Conservation (phyloP, 768 basidiomycete species). For the Boletus patriciae region DNA sequence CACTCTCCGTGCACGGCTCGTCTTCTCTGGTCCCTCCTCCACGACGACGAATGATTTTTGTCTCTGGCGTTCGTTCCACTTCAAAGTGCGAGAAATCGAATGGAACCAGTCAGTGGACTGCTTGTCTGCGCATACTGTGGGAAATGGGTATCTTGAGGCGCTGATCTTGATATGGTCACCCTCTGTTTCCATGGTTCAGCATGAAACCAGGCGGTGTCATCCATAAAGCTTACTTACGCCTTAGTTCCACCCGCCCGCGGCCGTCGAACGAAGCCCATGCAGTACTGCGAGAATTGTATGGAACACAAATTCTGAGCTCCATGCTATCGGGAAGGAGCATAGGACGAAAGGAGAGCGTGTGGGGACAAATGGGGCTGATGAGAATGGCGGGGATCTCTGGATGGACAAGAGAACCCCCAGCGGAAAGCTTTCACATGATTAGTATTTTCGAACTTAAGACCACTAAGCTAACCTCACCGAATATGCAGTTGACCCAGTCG, state of each 20-base stretch:
- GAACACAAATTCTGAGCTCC: slow-evolving; percentile 98
- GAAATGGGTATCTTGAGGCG: slow-evolving; percentile 96
- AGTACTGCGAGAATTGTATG: slow-evolving; percentile 96
- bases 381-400: slow-evolving; percentile 96
- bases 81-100: slow-evolving; percentile 91
- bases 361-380: slow-evolving; percentile 97
- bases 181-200: slow-evolving; percentile 53
- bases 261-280: slow-evolving; percentile 99
- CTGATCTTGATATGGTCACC: slow-evolving; percentile 99
- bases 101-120: slow-evolving; percentile 99
- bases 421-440: slow-evolving; percentile 62
- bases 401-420: slow-evolving; percentile 96
- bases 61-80: slow-evolving; percentile 98
- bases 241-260: slow-evolving; percentile 91
- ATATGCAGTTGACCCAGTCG: slow-evolving; percentile 98
- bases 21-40: slow-evolving; percentile 73
- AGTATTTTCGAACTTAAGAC: slow-evolving; percentile 3
- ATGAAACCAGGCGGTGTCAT: not conserved
- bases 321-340: slow-evolving; percentile 99
- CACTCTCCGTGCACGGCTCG: slow-evolving; percentile 26
- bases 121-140: slow-evolving; percentile 96
- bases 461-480: slow-evolving; percentile 55
- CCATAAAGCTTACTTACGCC: slow-evolving; percentile 59
- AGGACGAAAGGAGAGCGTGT: slow-evolving; percentile 96
- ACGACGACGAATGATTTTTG: slow-evolving; percentile 99